Conservation (phyloP, 2,329 filamentous ascomycete genomes). For the Cercospora sp. region DNA sequence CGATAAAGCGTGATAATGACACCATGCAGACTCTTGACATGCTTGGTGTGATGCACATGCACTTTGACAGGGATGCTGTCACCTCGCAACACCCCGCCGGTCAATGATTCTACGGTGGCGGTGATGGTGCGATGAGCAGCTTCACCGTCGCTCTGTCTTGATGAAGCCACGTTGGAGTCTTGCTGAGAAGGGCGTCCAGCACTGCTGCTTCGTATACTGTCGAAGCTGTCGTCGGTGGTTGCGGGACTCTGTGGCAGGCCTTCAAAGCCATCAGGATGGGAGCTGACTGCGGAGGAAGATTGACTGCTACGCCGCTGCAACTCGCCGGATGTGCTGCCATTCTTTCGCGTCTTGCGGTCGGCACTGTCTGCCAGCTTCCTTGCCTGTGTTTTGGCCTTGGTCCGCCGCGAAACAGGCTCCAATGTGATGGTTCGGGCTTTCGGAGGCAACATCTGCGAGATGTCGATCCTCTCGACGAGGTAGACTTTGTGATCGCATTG, state of each 20-base stretch:
- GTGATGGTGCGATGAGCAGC: slow-evolving; percentile 70
- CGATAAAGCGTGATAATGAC: slow-evolving; percentile 91
- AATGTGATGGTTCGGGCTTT: slow-evolving; percentile 81
- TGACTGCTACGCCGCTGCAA: slow-evolving; percentile 29
- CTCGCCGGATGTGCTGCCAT: slow-evolving; percentile 29
- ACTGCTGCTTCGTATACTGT: slow-evolving; percentile 29
- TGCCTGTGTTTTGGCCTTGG: slow-evolving; percentile 60
- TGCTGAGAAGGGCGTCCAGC: slow-evolving; percentile 40
- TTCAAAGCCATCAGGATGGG: slow-evolving; percentile 35
- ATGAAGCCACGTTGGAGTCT: slow-evolving; percentile 44
- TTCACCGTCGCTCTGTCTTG: slow-evolving; percentile 52
- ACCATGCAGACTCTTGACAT: slow-evolving; percentile 85
- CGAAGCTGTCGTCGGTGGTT: slow-evolving; percentile 51
- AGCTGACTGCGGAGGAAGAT: slow-evolving; percentile 34
- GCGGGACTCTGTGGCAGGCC: slow-evolving; percentile 45
- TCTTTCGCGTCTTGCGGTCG: slow-evolving; percentile 32
- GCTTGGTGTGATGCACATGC: slow-evolving; percentile 82
- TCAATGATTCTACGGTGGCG: slow-evolving; percentile 77
- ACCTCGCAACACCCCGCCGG: slow-evolving; percentile 81
- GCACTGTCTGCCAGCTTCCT: slow-evolving; percentile 32
- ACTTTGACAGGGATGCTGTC: slow-evolving; percentile 80
- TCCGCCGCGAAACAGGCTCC: slow-evolving; percentile 76
- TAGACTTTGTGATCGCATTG: slow-evolving; percentile 80
- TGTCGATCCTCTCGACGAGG: slow-evolving; percentile 79
- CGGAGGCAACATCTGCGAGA: slow-evolving; percentile 71